Percentiles rank a stretch among this genome's conserved stretches.
These are phyloP conservation scores for Colletotrichum sp. DNA, from an alignment of 2,329 filamentous ascomycete genomes.

Conservation along the genomic window DNA sequence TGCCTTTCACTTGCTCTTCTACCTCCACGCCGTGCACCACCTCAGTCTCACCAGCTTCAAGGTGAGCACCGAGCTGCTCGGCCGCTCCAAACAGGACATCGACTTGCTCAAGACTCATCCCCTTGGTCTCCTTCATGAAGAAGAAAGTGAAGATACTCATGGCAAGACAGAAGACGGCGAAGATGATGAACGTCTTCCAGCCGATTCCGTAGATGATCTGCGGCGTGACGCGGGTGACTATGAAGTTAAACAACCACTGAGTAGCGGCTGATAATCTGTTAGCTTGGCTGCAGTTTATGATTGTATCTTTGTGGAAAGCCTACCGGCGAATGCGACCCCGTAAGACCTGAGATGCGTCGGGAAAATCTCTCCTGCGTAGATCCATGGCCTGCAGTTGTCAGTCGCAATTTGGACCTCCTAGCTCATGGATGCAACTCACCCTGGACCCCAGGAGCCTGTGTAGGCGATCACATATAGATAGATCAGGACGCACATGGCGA, in stretches of 20 bases:
- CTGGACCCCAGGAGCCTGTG: background rate
- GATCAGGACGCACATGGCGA: background rate
- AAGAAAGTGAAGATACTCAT: conserved; percentile 32
- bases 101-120: background rate
- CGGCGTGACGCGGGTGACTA: conserved; percentile 51
- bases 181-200: conserved; percentile 55
- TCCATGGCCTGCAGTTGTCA: background rate
- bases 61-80: fast-evolving
- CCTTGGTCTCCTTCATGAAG: background rate
- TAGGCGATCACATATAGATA: background rate
- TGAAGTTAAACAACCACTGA: conserved; percentile 58
- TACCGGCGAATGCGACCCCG: background rate
- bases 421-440: background rate
- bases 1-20: background rate
- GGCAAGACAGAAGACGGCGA: conserved; percentile 51
- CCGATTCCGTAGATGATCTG: conserved; percentile 49
- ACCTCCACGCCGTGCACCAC: background rate
- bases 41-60: background rate
- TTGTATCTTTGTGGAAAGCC: fast-evolving
- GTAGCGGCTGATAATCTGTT: conserved; percentile 31
- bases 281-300: fast-evolving
- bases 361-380: background rate
- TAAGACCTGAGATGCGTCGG: background rate
- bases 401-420: background rate
- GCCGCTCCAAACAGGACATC: background rate